These are phyloP conservation scores for Rhazya stricta DNA, from an alignment of 257 asterid species.

Conservation along the genomic window DNA sequence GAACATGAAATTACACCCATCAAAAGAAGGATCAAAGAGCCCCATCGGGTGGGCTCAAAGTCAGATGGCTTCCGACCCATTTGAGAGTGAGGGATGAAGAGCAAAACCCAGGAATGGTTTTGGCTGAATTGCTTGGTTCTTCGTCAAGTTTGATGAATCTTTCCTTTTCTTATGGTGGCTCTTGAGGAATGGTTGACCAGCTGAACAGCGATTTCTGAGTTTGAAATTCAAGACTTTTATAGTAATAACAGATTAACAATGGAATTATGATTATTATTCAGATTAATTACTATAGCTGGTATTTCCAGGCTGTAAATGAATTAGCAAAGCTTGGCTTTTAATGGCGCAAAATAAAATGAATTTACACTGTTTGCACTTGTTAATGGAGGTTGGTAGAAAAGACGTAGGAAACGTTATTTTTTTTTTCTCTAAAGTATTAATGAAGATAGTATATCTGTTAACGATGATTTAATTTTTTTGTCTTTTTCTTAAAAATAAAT, in stretches of 20 bases:
- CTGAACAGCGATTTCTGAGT: slow-evolving; percentile 7
- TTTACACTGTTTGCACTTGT: too few relatives aligned
- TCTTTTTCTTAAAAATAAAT: too few relatives aligned
- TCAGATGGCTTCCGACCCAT: slow-evolving; percentile 84
- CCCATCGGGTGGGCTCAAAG: slow-evolving; percentile 56
- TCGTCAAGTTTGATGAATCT: slow-evolving; percentile 17
- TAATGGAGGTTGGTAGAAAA: too few relatives aligned
- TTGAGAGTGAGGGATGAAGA: slow-evolving; percentile 18
- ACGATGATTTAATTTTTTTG: too few relatives aligned
- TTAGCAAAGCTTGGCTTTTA: too few relatives aligned
- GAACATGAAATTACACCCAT: slow-evolving; percentile 73
- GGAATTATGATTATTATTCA: neutral
- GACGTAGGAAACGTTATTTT: too few relatives aligned
- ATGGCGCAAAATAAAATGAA: too few relatives aligned
- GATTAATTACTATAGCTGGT: neutral
- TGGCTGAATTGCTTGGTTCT: slow-evolving; percentile 7
- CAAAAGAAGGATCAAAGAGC: slow-evolving; percentile 48
- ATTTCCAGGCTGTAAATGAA: neutral
- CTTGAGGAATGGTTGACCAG: slow-evolving; percentile 22
- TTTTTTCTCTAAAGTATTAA: too few relatives aligned
- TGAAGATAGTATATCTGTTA: too few relatives aligned
- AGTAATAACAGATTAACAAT: neutral
- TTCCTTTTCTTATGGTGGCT: neutral
- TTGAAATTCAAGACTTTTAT: slow-evolving; percentile 17
- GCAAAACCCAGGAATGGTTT: slow-evolving; percentile 29